These are phyloP conservation scores for Lizanozyma gosingica DNA, from an alignment of 1,139 yeast species.

Conservation along the genomic window DNA sequence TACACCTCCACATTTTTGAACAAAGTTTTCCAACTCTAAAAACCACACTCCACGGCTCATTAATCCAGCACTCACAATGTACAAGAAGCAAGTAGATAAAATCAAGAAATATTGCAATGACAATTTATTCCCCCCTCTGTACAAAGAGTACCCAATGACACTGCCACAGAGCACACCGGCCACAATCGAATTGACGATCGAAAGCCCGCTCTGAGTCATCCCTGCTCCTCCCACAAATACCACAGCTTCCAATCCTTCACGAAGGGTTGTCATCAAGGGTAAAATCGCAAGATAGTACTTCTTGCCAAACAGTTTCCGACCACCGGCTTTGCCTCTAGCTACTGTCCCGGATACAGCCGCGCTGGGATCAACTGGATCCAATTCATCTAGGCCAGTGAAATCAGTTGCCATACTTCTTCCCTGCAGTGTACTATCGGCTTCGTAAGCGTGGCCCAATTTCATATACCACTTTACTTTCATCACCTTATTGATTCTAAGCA, in stretches of 20 bases:
- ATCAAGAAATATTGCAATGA: conserved; percentile 77
- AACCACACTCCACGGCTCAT: conserved; percentile 90
- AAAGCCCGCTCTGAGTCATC: conserved; percentile 60
- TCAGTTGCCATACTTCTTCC: conserved; percentile 10
- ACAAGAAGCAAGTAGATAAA: conserved; percentile 76
- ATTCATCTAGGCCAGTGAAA: not conserved
- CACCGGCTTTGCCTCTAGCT: conserved; percentile 10
- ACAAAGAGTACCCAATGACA: conserved; percentile 56
- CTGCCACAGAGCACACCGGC: conserved; percentile 63
- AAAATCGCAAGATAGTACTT: conserved; percentile 69
- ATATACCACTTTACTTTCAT: conserved; percentile 89
- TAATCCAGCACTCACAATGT: conserved; percentile 82
- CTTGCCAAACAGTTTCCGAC: conserved; percentile 22
- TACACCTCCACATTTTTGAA: conserved; percentile 63
- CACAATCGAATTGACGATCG: conserved; percentile 78
- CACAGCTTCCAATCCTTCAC: conserved; percentile 87
- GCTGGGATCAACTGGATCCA: conserved; percentile 1
- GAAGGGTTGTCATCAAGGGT: conserved; percentile 69
- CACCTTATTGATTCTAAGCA: conserved; percentile 77
- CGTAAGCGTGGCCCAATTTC: conserved; percentile 67
- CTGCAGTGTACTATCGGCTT: conserved; percentile 25
- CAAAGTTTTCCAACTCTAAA: conserved; percentile 63
- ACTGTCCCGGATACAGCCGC: not conserved
- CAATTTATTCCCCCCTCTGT: conserved; percentile 69
- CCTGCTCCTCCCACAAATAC: conserved; percentile 88